A percentile compares a stretch with the other conserved stretches of the same genome.
Evolutionary conservation across 1,284 basidiomycete species (phyloP).

Genomic region (Ceratobasidium sp.): DNA sequence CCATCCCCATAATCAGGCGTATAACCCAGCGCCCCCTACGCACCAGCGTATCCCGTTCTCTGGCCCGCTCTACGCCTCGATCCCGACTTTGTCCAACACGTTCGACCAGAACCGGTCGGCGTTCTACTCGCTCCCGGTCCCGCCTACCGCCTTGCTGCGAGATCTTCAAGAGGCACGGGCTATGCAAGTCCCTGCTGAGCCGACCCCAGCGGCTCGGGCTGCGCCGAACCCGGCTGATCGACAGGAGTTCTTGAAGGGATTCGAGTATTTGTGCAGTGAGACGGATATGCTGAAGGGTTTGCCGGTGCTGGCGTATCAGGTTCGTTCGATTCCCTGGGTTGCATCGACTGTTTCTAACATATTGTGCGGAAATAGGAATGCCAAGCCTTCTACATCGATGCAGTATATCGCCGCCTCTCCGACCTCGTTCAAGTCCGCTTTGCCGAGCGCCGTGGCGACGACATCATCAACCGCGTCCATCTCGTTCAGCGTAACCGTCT

Average conservation of each 20-base stretch:
- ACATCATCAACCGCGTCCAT: constrained; percentile 35
- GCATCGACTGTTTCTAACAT: not conserved
- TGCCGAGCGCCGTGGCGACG: constrained; percentile 5
- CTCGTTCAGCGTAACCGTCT: constrained; percentile 5
- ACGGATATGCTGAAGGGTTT: not conserved
- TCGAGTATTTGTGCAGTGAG: not conserved
- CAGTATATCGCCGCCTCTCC: constrained; percentile 1
- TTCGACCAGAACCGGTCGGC: not conserved
- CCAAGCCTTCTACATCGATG: not conserved
- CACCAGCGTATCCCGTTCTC: constrained; percentile 4
- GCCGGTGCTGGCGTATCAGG: constrained; percentile 6
- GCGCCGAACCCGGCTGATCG: not conserved
- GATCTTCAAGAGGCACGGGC: constrained; percentile 22
- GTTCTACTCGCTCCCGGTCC: constrained; percentile 14
- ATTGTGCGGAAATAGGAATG: not conserved
- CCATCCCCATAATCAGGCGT: not conserved
- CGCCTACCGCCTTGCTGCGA: not conserved
- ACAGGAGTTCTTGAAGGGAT: not conserved
- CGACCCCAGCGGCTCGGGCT: not conserved
- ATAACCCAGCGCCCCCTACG: not conserved
- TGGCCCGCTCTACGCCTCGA: constrained; percentile 9
- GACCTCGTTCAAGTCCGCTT: constrained; percentile 32
- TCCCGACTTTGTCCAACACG: not conserved
- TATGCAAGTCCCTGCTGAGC: not conserved
- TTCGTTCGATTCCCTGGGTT: not conserved